Evolutionary conservation across 805 yeast genomes (phyloP), one percentile per base, ranked within the genome.

Genomic region (Metschnikowia gruessii): DNA sequence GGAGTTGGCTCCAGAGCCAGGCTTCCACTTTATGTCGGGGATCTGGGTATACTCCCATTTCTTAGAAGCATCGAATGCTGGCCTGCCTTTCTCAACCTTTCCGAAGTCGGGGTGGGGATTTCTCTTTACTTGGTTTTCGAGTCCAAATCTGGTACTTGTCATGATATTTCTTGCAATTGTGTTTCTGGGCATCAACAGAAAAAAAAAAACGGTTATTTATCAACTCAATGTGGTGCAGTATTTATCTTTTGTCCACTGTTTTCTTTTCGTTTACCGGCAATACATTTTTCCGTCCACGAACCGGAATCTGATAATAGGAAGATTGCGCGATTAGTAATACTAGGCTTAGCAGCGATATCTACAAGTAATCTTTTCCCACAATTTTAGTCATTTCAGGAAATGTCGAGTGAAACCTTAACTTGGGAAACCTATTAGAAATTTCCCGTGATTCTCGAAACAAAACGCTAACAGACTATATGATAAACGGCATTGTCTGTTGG

Each of bases 1-100:
- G 36, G 62, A 59, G 37, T 47, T 65, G 18, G 82, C 79, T 4
- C 83, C 83, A 10, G 68, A 55, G 3, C 81, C 82, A 7, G 67
- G 65, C 29, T 48, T 55, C 84, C 83, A 80, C 11, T 54, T 44
- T 5, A 55, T 50, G 29, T 58, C 46, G 0, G 69, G 68, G 18
- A 56, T 48, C 39, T 63, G 56, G 13, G 69, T 63, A 41, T 56
- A 49, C 9, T 43, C 34, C 59, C 59, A 58, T 13, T 33, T 13
- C 6, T 30, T 40, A 2, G 43, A 15, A 3, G 37, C 8, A 17
- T 48, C 47, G 36, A 53, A 53, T 26, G 39, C 21, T 18, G 48
- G 40, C 15, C 53, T 41, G 8, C 40, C 51, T 22, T 19, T 15
- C 37, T 53, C 52, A 18, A 49, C 50, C 21, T 45, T 41, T 10